Percentiles rank a stretch among this genome's conserved stretches.
Evolutionary conservation across 1,284 basidiomycete species (phyloP).

Genomic region (Ceratobasidium sp.): DNA sequence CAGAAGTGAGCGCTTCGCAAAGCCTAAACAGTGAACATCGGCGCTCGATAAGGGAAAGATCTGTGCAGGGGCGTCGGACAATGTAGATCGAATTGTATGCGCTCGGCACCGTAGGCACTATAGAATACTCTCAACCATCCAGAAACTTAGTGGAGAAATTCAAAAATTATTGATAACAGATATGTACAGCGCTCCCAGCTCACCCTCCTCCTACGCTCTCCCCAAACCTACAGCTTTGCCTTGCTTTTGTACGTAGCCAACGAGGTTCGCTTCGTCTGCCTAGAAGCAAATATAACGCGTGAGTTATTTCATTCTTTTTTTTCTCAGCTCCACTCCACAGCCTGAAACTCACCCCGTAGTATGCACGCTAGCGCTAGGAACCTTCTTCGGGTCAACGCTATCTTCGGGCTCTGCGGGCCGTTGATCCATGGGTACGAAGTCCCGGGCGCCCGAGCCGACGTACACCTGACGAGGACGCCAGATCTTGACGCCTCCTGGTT

Average conservation of each 20-base stretch:
- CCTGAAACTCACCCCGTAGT: conserved; percentile 77
- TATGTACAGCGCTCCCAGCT: conserved; percentile 15
- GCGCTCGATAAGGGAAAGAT: neutral
- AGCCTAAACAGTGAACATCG: conserved; percentile 19
- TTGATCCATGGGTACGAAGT: conserved; percentile 73
- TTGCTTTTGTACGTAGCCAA: conserved; percentile 76
- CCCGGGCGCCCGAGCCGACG: conserved; percentile 74
- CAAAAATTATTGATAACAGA: neutral
- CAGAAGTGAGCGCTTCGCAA: conserved; percentile 37
- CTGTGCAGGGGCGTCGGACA: conserved; percentile 24
- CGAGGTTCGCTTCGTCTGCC: conserved; percentile 80
- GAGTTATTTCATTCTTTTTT: too few relatives aligned
- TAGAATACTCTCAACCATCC: neutral
- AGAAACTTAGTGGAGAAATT: neutral
- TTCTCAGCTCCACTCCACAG: conserved; percentile 47
- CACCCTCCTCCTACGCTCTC: neutral
- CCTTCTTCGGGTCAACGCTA: conserved; percentile 59
- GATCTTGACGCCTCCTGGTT: conserved; percentile 86
- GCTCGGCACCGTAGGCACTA: neutral
- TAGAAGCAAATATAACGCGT: conserved; percentile 50
- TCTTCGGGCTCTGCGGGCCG: conserved; percentile 62
- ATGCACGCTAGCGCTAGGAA: conserved; percentile 67
- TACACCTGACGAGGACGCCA: conserved; percentile 90
- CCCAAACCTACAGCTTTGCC: conserved; percentile 61
- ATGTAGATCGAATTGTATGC: conserved; percentile 49